Evolutionary conservation across 1,284 basidiomycete species (phyloP), one percentile per base, ranked within the genome.

Genomic region (Spongispora temasekensis): DNA sequence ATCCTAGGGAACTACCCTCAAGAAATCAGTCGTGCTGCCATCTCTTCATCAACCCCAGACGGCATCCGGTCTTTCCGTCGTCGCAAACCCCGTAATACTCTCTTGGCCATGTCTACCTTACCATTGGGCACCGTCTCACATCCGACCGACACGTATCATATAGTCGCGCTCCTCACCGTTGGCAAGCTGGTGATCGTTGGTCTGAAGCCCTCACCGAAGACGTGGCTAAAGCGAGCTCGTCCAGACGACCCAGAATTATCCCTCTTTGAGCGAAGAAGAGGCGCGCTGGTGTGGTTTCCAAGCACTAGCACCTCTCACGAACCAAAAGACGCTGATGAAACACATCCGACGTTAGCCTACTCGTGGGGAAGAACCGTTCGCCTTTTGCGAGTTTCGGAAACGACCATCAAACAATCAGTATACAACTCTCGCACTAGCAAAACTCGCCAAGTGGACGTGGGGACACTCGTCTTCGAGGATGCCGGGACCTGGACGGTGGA

Each of bases 171-270:
- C 53, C 81, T 99, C 42, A 98, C 97, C 0, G 88, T 93, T 0
- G 83, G 88, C 27, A 99, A 99, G 71, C 78, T 99, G 17, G 93
- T 99, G 5, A 83, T 99, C 40, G 94, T 98, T 4, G 96, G 95
- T 3, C 76, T 99, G 65, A 96, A 95, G 70, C 97, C 97, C 1
- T 84, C 86, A 0, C 92, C 97, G 4, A 88, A 93, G 68, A 99
- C 97, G 0, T 98, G 96, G 95, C 93, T 93, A 71, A 88, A 95
- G 66, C 85, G 83, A 58, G 79, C 89, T 64, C 84, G 93, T n/a
- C 67, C 73, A 8, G 79, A 82, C 31, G 83, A 82, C 55, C 79
- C 78, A 19, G 75, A 72, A 17, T 70, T 65, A 53, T 82, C 81
- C 59, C 81, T 79, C 27, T 74, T 37, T 79, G 75, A 65, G 78